Percentiles rank a stretch among this genome's conserved stretches.
These are phyloP conservation scores for Yarrowia sp. DNA, from an alignment of 805 yeast genomes.

Conservation along the genomic window DNA sequence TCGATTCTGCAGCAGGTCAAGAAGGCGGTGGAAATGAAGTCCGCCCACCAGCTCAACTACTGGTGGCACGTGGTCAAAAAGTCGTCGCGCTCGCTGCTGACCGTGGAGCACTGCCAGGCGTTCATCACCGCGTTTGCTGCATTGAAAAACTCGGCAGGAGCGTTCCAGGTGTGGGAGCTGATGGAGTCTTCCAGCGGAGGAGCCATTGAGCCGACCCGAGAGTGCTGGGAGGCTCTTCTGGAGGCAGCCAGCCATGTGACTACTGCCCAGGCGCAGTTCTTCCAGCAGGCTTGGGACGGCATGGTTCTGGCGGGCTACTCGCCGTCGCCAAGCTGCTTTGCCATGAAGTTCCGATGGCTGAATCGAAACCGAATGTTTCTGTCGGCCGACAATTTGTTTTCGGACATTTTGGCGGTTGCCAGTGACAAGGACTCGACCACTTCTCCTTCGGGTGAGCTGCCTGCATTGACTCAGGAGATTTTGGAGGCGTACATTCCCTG, in stretches of 20 bases:
- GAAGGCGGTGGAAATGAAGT: background rate
- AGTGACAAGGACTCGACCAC: background rate
- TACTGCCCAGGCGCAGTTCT: background rate
- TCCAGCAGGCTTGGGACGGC: constrained; percentile 12
- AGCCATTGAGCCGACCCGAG: background rate
- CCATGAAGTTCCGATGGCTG: background rate
- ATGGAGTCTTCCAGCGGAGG: background rate
- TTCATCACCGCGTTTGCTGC: background rate
- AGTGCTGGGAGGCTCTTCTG: constrained; percentile 21
- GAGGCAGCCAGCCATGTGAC: constrained; percentile 3
- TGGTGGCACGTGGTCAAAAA: constrained; percentile 4
- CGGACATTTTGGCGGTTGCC: background rate
- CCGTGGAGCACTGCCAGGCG: background rate
- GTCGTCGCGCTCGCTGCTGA: background rate
- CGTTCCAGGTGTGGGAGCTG: constrained; percentile 10
- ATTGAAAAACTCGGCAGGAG: background rate
- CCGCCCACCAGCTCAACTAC: constrained; percentile 11
- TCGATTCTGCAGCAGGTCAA: background rate
- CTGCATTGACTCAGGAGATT: constrained; percentile 12
- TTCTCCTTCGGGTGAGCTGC: background rate
- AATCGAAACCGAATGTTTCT: background rate
- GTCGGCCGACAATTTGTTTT: background rate
- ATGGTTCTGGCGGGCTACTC: constrained; percentile 7
- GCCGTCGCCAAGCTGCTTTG: background rate
- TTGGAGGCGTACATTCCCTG: background rate